These are phyloP conservation scores for Nicotiana tabacum DNA, from an alignment of 257 asterid species.

Conservation along the genomic window DNA sequence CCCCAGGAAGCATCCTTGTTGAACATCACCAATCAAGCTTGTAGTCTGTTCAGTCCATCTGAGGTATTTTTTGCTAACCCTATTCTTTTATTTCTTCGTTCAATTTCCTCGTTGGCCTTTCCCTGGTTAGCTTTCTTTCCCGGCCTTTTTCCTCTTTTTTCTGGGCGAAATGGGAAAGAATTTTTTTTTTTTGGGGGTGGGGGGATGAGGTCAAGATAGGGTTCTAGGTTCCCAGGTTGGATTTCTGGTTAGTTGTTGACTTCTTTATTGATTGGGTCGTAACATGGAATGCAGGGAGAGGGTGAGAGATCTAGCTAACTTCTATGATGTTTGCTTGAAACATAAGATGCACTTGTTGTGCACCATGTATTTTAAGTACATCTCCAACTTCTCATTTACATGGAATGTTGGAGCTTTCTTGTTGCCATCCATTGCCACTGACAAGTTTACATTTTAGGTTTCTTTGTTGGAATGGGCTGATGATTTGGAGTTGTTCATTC, in stretches of 20 bases:
- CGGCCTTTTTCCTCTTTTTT: neutral
- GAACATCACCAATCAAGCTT: slow-evolving; percentile 77
- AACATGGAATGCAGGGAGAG: neutral
- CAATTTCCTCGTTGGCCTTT: neutral
- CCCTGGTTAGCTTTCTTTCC: neutral
- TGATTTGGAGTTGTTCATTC: slow-evolving; percentile 79
- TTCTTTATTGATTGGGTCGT: neutral
- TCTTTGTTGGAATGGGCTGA: slow-evolving; percentile 90
- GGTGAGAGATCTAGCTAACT: neutral
- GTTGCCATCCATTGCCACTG: slow-evolving; percentile 2
- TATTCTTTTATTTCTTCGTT: slow-evolving; percentile 5
- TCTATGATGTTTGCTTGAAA: neutral
- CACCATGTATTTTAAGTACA: neutral
- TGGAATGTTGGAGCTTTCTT: neutral
- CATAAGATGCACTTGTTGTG: neutral
- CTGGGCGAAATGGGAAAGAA: neutral
- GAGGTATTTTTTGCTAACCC: slow-evolving; percentile 51
- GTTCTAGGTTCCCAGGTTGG: neutral
- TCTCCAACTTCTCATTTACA: slow-evolving; percentile 1
- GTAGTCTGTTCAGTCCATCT: slow-evolving; percentile 69
- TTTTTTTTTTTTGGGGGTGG: neutral
- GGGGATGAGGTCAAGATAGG: neutral
- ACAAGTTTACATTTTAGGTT: slow-evolving; percentile 39
- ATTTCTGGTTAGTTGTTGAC: neutral
- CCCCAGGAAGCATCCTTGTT: slow-evolving; percentile 89